A percentile compares a stretch with the other conserved stretches of the same genome.
phyloP scores from a whole-genome alignment of 805 yeast genomes.

The Wickerhamiella spandovensis region DNA sequence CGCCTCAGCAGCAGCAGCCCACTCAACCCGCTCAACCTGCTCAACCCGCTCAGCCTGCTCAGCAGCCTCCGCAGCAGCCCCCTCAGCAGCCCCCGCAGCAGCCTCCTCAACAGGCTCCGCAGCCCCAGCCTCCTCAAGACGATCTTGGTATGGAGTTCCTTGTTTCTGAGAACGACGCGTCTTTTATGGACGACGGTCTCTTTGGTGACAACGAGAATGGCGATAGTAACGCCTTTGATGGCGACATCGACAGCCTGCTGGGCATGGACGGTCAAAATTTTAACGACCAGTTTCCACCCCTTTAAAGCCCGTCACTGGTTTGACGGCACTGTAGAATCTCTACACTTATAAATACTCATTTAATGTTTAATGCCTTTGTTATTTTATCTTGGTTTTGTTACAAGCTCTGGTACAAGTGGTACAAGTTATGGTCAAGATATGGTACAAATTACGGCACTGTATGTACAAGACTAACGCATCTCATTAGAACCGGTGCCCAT shows the following conservation, averaged over 20 bases:
- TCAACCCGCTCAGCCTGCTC: not conserved
- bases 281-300: not conserved
- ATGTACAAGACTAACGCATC: too few species aligned
- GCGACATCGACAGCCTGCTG: not conserved
- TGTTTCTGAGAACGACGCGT: not conserved
- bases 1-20: constrained; percentile 1
- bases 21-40: too few species aligned
- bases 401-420: too few species aligned
- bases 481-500: not conserved
- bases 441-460: too few species aligned
- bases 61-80: not conserved
- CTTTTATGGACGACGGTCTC: not conserved
- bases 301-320: not conserved
- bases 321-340: not conserved
- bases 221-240: not conserved
- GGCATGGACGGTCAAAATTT: not conserved
- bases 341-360: not conserved
- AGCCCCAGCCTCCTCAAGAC: constrained; percentile 1
- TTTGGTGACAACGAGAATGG: not conserved
- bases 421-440: too few species aligned
- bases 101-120: not conserved
- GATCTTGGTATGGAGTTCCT: not conserved
- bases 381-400: not conserved
- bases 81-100: not conserved
- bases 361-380: not conserved